Evolutionary conservation across 192 early-diverging fungal genomes (phyloP).

Genomic region (Geranomyces michiganensis): DNA sequence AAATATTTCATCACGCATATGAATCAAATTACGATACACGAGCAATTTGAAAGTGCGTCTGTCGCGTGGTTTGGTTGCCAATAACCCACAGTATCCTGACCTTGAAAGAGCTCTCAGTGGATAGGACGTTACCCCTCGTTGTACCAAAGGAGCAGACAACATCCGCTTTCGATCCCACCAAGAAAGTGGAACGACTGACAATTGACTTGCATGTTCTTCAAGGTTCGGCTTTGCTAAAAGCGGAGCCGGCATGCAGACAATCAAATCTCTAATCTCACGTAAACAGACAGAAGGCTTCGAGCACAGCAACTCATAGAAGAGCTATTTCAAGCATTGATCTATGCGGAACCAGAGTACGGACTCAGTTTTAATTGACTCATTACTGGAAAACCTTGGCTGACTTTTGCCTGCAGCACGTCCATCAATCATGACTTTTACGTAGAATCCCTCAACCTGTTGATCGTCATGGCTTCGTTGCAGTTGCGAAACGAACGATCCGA

Average conservation of each 20-base stretch:
- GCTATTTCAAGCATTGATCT: constrained; percentile 56
- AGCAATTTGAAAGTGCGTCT: constrained; percentile 64
- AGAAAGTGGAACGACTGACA: not conserved
- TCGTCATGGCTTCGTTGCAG: constrained; percentile 68
- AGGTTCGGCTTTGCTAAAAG: not conserved
- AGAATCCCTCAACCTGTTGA: constrained; percentile 63
- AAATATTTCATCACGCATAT: constrained; percentile 70
- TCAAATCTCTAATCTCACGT: not conserved
- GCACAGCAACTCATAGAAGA: constrained; percentile 62
- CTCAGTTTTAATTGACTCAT: not conserved
- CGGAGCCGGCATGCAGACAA: not conserved
- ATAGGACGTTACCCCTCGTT: constrained; percentile 7
- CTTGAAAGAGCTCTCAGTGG: constrained; percentile 2
- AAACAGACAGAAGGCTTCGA: constrained; percentile 50
- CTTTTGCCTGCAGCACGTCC: constrained; percentile 12
- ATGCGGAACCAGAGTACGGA: constrained; percentile 54
- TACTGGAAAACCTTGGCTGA: too few species aligned
- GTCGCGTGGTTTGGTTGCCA: not conserved
- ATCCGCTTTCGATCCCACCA: not conserved
- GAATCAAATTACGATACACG: constrained; percentile 51
- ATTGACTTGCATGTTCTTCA: constrained; percentile 22
- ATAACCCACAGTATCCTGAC: not conserved
- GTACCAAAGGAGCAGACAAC: not conserved
- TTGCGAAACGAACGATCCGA: constrained; percentile 48
- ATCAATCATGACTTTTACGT: constrained; percentile 67